Base-by-base conservation (phyloP, 192 early-diverging fungal genomes). In the Coemansia sp. region DNA sequence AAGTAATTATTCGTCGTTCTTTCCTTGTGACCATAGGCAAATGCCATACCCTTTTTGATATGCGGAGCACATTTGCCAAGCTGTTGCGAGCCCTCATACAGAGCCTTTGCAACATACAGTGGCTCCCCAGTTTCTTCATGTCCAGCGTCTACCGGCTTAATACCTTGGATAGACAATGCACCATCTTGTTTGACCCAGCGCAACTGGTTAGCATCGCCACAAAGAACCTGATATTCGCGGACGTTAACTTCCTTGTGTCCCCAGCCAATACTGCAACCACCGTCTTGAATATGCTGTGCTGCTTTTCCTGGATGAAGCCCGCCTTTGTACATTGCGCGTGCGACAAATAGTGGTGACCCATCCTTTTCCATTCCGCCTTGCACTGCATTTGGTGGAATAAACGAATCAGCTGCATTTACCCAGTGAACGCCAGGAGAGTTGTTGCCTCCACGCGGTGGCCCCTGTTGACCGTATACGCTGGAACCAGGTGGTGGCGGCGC, bases 341-440 rank as follows among this genome's bases (percentile, higher is more conserved):
- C 84, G 47, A 85, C 70, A 80, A 83, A 88, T 53, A 86, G 67
- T 21, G 84, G 82, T 26, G 73, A 71, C 25, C 85, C 85, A 64
- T 85, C 82, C 32, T 44, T 54, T 60, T 86, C 87, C 23, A 80
- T 71, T 9, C 87, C 85, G 50, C 81, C 84, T 49, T 85, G 83
- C 21, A 88, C 76, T 26, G 82, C 69, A 31, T 82, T 72, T 23
- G 74, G 73, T 2, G 79, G 79, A 21, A 82, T 82, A 34, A 61
- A 53, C 22, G 64, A 59, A 56, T 70, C 32, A 7, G 58, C 62
- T 0, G 71, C 61, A 2, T 49, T 49, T 14, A 72, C 65, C 75
- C 75, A 78, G 30, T 78, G 60, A 21, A 72, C 50, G 3, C 59
- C 61, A 22, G 49, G 24, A 18, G 49, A 31, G 14, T 32, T 27